Conservation (phyloP, 2,329 filamentous ascomycete species). For the Paecilomyces fulvus region DNA sequence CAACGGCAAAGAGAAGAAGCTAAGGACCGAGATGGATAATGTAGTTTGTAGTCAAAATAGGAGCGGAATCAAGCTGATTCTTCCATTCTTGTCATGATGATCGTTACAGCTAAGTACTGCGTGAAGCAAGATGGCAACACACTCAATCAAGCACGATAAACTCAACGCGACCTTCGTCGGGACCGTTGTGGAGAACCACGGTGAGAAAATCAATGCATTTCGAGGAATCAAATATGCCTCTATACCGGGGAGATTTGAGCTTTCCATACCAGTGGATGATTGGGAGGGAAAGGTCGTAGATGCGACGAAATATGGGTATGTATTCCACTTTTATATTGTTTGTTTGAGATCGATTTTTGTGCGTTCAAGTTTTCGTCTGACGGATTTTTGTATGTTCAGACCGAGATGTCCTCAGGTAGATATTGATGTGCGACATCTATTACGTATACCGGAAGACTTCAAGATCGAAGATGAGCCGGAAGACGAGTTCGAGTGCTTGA, state of each 20-base stretch:
- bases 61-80: background rate
- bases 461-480: conserved; percentile 21
- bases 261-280: conserved; percentile 13
- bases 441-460: conserved; percentile 33
- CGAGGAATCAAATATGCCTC: conserved; percentile 24
- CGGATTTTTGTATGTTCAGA: conserved; percentile 15
- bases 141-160: conserved; percentile 14
- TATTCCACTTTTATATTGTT: no score
- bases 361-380: conserved; percentile 1
- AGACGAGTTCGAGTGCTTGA: conserved; percentile 38
- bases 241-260: conserved; percentile 23
- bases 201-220: conserved; percentile 16
- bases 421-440: conserved; percentile 36
- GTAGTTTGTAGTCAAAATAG: no score
- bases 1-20: no score
- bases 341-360: no score
- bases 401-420: conserved; percentile 36
- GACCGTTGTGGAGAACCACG: conserved; percentile 7
- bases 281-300: conserved; percentile 22
- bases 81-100: background rate
- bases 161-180: conserved; percentile 22
- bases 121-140: conserved; percentile 11
- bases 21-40: no score
- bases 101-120: no score
- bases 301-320: conserved; percentile 26